phyloP scores from a whole-genome alignment of 2,329 filamentous ascomycete genomes.

The Xylariaceae sp. region DNA sequence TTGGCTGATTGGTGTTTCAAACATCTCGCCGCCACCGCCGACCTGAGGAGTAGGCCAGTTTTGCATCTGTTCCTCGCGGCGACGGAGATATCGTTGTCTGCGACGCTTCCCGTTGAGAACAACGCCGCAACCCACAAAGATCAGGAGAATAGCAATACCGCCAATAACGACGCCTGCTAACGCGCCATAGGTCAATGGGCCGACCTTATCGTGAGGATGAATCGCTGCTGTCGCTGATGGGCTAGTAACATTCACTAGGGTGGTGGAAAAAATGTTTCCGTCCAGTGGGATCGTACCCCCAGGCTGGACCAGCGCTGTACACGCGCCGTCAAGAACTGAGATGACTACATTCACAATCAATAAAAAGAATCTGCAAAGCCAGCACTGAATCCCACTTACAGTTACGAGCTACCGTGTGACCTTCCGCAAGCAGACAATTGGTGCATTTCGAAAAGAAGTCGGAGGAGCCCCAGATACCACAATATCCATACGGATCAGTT shows the following conservation, averaged over 20 bases:
- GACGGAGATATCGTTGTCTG: slow-evolving; percentile 48
- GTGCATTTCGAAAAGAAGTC: slow-evolving; percentile 42
- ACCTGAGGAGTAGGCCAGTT: slow-evolving; percentile 40
- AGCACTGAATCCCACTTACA: slow-evolving; percentile 39
- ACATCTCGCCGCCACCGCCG: slow-evolving; percentile 40
- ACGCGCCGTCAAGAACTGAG: slow-evolving; percentile 50
- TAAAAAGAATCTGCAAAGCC: not conserved
- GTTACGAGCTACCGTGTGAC: slow-evolving; percentile 47
- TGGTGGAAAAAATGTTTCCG: slow-evolving; percentile 50
- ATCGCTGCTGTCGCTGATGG: slow-evolving; percentile 41
- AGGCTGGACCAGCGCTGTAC: slow-evolving; percentile 45
- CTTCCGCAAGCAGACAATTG: slow-evolving; percentile 41
- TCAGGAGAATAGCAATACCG: slow-evolving; percentile 45
- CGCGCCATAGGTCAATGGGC: slow-evolving; percentile 48
- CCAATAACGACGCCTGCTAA: slow-evolving; percentile 58
- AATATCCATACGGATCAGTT: slow-evolving; percentile 50
- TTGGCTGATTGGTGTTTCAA: slow-evolving; percentile 53
- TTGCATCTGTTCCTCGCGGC: slow-evolving; percentile 40
- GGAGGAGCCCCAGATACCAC: slow-evolving; percentile 42
- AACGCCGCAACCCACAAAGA: slow-evolving; percentile 47
- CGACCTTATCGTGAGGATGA: slow-evolving; percentile 39
- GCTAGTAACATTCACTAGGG: slow-evolving; percentile 45
- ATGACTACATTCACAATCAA: slow-evolving; percentile 24
- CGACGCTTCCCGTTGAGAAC: slow-evolving; percentile 55
- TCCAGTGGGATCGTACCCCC: slow-evolving; percentile 47